Conservation (phyloP, 306 rosid species). For the Sophora flavescens region DNA sequence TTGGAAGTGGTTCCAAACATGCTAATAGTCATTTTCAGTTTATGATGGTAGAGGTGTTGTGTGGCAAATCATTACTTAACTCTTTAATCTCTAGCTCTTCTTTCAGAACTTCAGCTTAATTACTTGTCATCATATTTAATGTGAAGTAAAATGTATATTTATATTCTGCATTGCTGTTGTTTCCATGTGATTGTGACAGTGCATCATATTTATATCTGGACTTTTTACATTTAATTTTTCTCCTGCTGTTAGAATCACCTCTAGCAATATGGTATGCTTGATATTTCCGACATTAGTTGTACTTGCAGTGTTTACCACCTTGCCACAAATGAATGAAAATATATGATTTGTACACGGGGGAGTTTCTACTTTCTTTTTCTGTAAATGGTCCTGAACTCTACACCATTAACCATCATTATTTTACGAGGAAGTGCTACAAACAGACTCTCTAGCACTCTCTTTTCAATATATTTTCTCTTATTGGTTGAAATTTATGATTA, state of each 20-base stretch:
- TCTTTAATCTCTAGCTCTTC: conserved; percentile 66
- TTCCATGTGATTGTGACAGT: background rate
- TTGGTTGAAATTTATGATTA: too few relatives aligned
- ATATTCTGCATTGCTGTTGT: conserved; percentile 1
- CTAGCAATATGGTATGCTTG: conserved; percentile 19
- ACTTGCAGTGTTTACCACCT: background rate
- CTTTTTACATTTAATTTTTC: background rate
- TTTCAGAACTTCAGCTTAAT: conserved; percentile 38
- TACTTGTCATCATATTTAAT: conserved; percentile 18
- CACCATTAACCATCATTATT: background rate
- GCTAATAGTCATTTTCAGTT: conserved; percentile 36
- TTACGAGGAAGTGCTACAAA: background rate
- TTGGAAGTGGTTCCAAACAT: too few relatives aligned
- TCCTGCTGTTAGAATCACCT: conserved; percentile 17
- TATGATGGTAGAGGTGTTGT: conserved; percentile 36
- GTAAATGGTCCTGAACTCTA: conserved; percentile 5
- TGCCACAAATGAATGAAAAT: background rate
- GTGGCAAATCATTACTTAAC: conserved; percentile 34
- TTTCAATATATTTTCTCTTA: too few relatives aligned
- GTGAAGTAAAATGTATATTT: background rate
- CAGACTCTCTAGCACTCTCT: too few relatives aligned
- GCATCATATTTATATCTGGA: conserved; percentile 27
- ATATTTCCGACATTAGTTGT: conserved; percentile 5
- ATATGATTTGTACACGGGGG: conserved; percentile 2
- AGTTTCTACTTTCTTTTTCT: conserved; percentile 18